Conservation (phyloP, 768 basidiomycete genomes). For the Suillus sp. region DNA sequence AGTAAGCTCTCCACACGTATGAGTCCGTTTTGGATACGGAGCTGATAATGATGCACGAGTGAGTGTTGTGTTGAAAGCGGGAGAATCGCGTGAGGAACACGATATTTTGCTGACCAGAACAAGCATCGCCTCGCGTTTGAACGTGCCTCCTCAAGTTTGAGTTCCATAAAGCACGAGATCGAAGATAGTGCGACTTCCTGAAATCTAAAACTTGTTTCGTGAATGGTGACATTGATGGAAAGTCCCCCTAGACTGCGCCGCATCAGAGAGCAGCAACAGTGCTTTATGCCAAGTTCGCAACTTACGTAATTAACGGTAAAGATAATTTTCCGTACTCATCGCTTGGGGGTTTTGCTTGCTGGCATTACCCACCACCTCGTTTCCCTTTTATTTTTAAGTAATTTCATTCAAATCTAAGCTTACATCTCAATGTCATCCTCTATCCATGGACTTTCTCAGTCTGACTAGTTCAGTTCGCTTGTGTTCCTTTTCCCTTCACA, state of each 20-base stretch:
- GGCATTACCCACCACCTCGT: slow-evolving; percentile 13
- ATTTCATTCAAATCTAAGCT: slow-evolving; percentile 16
- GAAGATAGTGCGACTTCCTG: slow-evolving; percentile 17
- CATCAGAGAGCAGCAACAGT: not conserved
- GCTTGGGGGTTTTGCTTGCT: slow-evolving; percentile 12
- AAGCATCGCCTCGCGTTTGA: slow-evolving; percentile 12
- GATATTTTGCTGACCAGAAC: slow-evolving; percentile 15
- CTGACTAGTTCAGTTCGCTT: slow-evolving; percentile 18
- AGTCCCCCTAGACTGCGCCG: not conserved
- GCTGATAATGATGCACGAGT: slow-evolving; percentile 34
- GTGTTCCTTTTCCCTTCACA: slow-evolving; percentile 27
- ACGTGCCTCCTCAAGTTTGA: slow-evolving; percentile 8
- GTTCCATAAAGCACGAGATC: slow-evolving; percentile 15
- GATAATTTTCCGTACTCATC: slow-evolving; percentile 4
- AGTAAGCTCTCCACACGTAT: slow-evolving; percentile 62
- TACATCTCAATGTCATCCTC: slow-evolving; percentile 14
- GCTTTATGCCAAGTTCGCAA: not conserved
- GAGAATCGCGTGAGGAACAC: slow-evolving; percentile 14
- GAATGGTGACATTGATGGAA: not conserved
- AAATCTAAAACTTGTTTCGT: not conserved
- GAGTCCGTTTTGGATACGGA: slow-evolving; percentile 63
- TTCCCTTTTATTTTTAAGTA: slow-evolving; percentile 19
- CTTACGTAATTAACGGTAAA: slow-evolving; percentile 21
- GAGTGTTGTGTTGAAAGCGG: not conserved
- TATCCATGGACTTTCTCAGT: slow-evolving; percentile 22